Conservation (phyloP, 306 rosid genomes). For the Trifolium repens region DNA sequence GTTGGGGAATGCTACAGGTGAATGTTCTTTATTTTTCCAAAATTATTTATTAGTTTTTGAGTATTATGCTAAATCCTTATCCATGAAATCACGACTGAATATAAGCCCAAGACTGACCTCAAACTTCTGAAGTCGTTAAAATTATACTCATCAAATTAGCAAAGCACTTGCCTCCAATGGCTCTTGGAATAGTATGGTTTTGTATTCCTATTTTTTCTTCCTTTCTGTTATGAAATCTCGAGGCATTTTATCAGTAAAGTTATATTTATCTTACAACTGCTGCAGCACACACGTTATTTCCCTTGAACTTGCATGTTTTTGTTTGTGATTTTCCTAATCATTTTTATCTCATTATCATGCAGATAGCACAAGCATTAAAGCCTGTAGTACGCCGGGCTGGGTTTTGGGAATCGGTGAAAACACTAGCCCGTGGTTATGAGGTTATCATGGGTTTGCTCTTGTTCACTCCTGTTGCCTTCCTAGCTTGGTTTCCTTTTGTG, state of each 20-base stretch:
- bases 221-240: background rate
- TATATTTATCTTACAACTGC: slow-evolving; percentile 14
- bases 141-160: background rate
- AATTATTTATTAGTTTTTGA: background rate
- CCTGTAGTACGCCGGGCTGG: slow-evolving; percentile 73
- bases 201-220: background rate
- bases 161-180: slow-evolving; percentile 6
- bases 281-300: slow-evolving; percentile 6
- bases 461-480: slow-evolving; percentile 89
- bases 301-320: slow-evolving; percentile 5
- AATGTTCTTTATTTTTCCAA: slow-evolving; percentile 31
- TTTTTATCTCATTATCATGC: slow-evolving; percentile 28
- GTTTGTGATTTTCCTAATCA: background rate
- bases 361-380: slow-evolving; percentile 91
- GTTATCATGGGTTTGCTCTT: slow-evolving; percentile 84
- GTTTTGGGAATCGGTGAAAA: slow-evolving; percentile 84
- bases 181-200: background rate
- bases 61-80: background rate
- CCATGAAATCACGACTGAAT: background rate
- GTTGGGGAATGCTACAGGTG: slow-evolving; percentile 98
- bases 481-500: slow-evolving; percentile 98
- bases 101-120: background rate
- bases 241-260: slow-evolving; percentile 1
- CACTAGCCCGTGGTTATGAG: slow-evolving; percentile 95
- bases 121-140: background rate